A percentile compares a stretch with the other conserved stretches of the same genome.
Evolutionary conservation across 2,329 filamentous ascomycete species (phyloP).

Genomic region (Apiospora koreana): DNA sequence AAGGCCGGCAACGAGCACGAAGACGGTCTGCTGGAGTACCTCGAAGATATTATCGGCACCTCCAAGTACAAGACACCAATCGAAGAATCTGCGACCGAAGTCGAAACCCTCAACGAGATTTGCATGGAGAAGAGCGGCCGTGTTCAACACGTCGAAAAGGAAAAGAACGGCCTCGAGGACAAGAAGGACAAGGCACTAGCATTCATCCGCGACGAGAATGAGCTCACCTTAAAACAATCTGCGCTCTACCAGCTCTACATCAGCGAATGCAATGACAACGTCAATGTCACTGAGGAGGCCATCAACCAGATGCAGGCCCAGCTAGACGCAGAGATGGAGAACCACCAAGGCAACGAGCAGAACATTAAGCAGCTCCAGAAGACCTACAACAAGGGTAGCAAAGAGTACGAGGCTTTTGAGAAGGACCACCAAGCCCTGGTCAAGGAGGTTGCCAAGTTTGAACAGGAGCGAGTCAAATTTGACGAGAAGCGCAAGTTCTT

Average conservation of each 20-base stretch:
- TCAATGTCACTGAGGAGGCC: constrained; percentile 85
- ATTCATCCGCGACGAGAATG: constrained; percentile 90
- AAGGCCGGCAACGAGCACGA: constrained; percentile 96
- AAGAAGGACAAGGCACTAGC: constrained; percentile 95
- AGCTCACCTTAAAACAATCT: constrained; percentile 85
- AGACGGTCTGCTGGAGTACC: constrained; percentile 91
- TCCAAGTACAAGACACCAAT: constrained; percentile 98
- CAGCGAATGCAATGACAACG: constrained; percentile 84
- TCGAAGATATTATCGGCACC: constrained; percentile 98
- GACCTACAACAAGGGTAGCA: constrained; percentile 77
- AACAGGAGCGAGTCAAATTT: constrained; percentile 96
- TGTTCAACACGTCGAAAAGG: constrained; percentile 97
- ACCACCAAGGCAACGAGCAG: constrained; percentile 86
- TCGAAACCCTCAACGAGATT: constrained; percentile 90
- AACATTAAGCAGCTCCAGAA: constrained; percentile 89
- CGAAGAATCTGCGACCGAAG: constrained; percentile 87
- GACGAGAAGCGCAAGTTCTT: constrained; percentile 98
- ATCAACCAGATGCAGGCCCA: constrained; percentile 88
- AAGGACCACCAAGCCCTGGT: constrained; percentile 76
- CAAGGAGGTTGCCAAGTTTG: constrained; percentile 89
- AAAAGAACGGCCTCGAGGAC: constrained; percentile 88
- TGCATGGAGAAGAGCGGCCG: constrained; percentile 94
- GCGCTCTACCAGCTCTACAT: constrained; percentile 92
- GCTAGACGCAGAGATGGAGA: constrained; percentile 84
- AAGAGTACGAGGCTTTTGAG: constrained; percentile 80